Percentiles rank a stretch among this genome's conserved stretches.
phyloP scores from a whole-genome alignment of 2,329 filamentous ascomycete species.

The Onygenales sp. region DNA sequence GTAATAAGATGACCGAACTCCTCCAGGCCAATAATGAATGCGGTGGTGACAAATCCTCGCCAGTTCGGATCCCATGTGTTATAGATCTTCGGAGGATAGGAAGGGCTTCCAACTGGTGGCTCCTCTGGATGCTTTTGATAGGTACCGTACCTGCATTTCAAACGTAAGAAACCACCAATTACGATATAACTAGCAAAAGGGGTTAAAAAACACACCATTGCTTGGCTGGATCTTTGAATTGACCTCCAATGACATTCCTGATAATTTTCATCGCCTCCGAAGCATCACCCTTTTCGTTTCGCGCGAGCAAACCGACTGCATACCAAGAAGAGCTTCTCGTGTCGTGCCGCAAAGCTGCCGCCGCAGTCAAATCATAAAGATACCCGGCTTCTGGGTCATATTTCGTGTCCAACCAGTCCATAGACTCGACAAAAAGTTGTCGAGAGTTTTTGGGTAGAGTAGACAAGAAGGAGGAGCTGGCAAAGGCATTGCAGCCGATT shows the following conservation, averaged over 20 bases:
- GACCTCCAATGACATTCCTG: constrained; percentile 42
- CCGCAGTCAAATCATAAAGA: constrained; percentile 34
- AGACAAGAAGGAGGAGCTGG: not conserved
- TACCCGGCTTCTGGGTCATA: constrained; percentile 47
- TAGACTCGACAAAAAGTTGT: constrained; percentile 41
- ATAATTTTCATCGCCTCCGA: constrained; percentile 46
- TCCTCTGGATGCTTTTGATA: constrained; percentile 42
- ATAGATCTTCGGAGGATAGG: constrained; percentile 44
- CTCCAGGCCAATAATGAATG: constrained; percentile 51
- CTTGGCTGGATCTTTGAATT: constrained; percentile 42
- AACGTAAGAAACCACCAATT: constrained; percentile 37
- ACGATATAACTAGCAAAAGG: not conserved
- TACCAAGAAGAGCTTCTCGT: constrained; percentile 52
- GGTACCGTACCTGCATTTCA: constrained; percentile 29
- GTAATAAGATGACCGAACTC: constrained; percentile 40
- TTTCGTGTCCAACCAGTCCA: constrained; percentile 46
- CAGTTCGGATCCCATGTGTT: constrained; percentile 56
- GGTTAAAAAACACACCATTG: constrained; percentile 43
- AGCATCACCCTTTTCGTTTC: constrained; percentile 43
- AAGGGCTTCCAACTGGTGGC: constrained; percentile 44
- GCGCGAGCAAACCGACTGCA: constrained; percentile 47
- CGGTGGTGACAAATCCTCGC: constrained; percentile 53
- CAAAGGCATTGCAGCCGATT: not conserved
- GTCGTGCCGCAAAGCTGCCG: constrained; percentile 36
- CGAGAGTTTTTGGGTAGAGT: not conserved